These are phyloP conservation scores for Geoglossum glabrum DNA, from an alignment of 495 filamentous ascomycete genomes.

Conservation along the genomic window DNA sequence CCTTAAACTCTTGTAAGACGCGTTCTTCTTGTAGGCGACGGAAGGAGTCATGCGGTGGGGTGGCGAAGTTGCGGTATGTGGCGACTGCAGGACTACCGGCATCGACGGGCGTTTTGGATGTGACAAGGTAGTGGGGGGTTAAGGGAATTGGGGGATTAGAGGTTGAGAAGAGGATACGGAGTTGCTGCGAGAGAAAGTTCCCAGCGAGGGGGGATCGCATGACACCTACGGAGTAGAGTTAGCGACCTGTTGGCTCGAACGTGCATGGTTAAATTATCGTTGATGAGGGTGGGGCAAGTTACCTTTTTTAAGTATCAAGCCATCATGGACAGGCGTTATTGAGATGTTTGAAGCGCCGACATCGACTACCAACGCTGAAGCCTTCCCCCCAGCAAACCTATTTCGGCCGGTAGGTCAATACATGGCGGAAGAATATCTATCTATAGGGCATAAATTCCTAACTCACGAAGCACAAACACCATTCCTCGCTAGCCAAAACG, in stretches of 20 bases:
- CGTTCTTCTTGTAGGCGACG: slow-evolving; percentile 75
- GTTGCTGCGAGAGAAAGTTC: slow-evolving; percentile 71
- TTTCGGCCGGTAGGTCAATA: background rate
- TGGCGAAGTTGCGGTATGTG: slow-evolving; percentile 42
- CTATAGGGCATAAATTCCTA: background rate
- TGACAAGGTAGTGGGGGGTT: slow-evolving; percentile 70
- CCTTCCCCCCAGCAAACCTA: slow-evolving; percentile 74
- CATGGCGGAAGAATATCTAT: background rate
- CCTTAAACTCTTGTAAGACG: slow-evolving; percentile 87
- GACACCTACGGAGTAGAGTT: slow-evolving; percentile 28
- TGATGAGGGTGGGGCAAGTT: background rate
- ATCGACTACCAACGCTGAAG: slow-evolving; percentile 79
- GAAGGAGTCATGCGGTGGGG: slow-evolving; percentile 50
- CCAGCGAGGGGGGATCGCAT: slow-evolving; percentile 69
- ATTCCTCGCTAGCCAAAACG: slow-evolving; percentile 67
- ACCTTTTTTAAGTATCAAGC: slow-evolving; percentile 71
- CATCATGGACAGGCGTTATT: slow-evolving; percentile 82
- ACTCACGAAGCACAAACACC: slow-evolving; percentile 46
- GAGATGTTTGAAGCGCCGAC: slow-evolving; percentile 80
- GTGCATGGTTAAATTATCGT: background rate
- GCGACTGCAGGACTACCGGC: slow-evolving; percentile 62
- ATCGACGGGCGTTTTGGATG: slow-evolving; percentile 72
- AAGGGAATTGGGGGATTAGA: slow-evolving; percentile 61
- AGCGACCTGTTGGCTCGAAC: background rate
- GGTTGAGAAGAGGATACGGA: slow-evolving; percentile 57